Evolutionary conservation across 2,329 filamentous ascomycete genomes (phyloP), one percentile per base, ranked within the genome.

Genomic region (Phyllosticta ampelicida): DNA sequence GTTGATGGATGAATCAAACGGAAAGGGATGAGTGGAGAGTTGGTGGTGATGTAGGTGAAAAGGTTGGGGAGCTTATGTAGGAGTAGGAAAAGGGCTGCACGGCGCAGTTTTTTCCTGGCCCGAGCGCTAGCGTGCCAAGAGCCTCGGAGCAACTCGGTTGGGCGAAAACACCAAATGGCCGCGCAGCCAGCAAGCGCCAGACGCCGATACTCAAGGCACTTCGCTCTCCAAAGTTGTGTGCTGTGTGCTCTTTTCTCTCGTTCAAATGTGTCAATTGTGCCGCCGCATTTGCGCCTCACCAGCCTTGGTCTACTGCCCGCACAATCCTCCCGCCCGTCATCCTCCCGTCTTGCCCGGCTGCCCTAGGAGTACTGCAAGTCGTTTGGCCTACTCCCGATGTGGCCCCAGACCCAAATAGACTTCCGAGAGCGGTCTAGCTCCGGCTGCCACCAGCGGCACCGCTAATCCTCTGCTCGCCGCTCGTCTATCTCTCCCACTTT

Each of bases 1-100:
- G 63, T 61, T 62, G 77, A 66, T 66, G 75, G 72, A 70, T 54
- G 48, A 60, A 55, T 66, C 68, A 68, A 71, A 65, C 70, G 63
- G 65, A 61, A 61, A 61, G 62, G 55, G 60, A 60, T 70, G 68
- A 71, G 68, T 62, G 66, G 62, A 66, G 60, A 65, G 68, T 53
- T 20, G 30, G 29, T 26, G 36, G 51, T 29, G 20, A 28, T 51
- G 20, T 28, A 51, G 23, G 23, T 26, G 55, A 53, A 28, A 53
- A 51, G 51, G 26, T 52, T 52, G 49, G 49, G 51, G 49, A 30
- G 30, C 30, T 53, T 52, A 48, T 44, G 36, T 44, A 44, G 36
- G 36, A 44, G 36, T 44, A 44, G 36, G 36, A 58, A 52, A 58
- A 58, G 55, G 55, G 51, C 55, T 23, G 44, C 54, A 36, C 48